Conservation (phyloP, 2,329 filamentous ascomycete genomes). For the Tolypocladium paradoxum region DNA sequence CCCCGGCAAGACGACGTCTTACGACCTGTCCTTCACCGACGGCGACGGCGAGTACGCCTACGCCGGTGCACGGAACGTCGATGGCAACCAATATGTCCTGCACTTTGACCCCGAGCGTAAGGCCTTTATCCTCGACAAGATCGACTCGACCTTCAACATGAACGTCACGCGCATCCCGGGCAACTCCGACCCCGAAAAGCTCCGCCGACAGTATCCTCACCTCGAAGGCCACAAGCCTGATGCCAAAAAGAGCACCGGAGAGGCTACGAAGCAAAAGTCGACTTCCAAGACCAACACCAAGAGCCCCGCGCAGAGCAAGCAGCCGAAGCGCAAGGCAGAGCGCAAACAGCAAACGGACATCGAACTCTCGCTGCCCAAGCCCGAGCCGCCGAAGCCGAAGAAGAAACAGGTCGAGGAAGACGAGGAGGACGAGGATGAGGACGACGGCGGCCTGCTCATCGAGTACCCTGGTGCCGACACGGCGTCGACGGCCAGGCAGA, state of each 20-base stretch:
- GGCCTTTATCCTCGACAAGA: constrained; percentile 69
- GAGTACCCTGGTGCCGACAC: constrained; percentile 43
- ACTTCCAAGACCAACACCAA: constrained; percentile 11
- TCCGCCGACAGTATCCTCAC: constrained; percentile 58
- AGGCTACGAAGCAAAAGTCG: constrained; percentile 11
- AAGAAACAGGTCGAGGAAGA: constrained; percentile 27
- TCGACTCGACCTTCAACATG: constrained; percentile 79
- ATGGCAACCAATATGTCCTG: constrained; percentile 51
- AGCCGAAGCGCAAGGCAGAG: constrained; percentile 15
- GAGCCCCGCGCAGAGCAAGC: constrained; percentile 5
- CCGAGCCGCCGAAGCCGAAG: constrained; percentile 18
- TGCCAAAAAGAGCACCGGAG: constrained; percentile 12
- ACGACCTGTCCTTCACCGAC: constrained; percentile 44
- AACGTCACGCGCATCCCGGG: constrained; percentile 64
- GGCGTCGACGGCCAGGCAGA: constrained; percentile 21
- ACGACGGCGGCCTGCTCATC: constrained; percentile 45
- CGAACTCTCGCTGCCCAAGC: constrained; percentile 21
- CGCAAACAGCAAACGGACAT: constrained; percentile 24
- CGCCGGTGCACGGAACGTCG: constrained; percentile 45
- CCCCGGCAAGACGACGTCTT: constrained; percentile 38
- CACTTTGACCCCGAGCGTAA: constrained; percentile 67
- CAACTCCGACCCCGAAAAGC: constrained; percentile 49
- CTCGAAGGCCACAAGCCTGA: constrained; percentile 30
- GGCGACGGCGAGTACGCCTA: constrained; percentile 48
- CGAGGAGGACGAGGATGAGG: constrained; percentile 44